phyloP scores from a whole-genome alignment of 805 yeast genomes.

The Saturnispora dispora region DNA sequence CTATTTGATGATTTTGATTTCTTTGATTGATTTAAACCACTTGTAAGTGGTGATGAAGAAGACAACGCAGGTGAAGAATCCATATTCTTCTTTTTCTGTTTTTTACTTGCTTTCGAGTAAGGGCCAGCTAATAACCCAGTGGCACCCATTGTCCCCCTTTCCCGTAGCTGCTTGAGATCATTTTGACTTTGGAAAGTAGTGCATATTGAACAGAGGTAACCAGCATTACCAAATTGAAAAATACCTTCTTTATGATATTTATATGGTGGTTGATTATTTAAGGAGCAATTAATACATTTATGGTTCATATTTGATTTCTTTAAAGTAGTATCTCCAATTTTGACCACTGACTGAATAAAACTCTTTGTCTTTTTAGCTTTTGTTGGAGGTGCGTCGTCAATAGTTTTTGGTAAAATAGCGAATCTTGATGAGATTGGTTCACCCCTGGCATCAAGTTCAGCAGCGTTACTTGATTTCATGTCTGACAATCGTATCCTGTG shows the following conservation, averaged over 20 bases:
- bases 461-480: slow-evolving; percentile 10
- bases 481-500: slow-evolving; percentile 27
- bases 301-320: slow-evolving; percentile 10
- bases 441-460: slow-evolving; percentile 18
- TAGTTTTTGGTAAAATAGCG: slow-evolving; percentile 23
- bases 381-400: slow-evolving; percentile 21
- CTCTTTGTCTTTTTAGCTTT: slow-evolving; percentile 26
- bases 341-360: slow-evolving; percentile 25
- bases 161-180: slow-evolving; percentile 21
- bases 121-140: slow-evolving; percentile 29
- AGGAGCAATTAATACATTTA: slow-evolving; percentile 27
- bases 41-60: slow-evolving; percentile 9
- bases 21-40: background rate
- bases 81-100: slow-evolving; percentile 4
- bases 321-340: slow-evolving; percentile 21
- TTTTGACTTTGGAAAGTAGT: slow-evolving; percentile 18
- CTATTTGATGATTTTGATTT: background rate
- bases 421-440: slow-evolving; percentile 23
- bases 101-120: slow-evolving; percentile 10
- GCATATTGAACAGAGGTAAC: slow-evolving; percentile 26
- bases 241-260: slow-evolving; percentile 27
- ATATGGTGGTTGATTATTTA: slow-evolving; percentile 24
- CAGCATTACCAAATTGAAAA: slow-evolving; percentile 29
- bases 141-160: slow-evolving; percentile 26
- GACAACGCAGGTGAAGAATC: slow-evolving; percentile 8